Evolutionary conservation across 352 stramenopile genomes (phyloP).

Genomic region (Phytophthora europaea): DNA sequence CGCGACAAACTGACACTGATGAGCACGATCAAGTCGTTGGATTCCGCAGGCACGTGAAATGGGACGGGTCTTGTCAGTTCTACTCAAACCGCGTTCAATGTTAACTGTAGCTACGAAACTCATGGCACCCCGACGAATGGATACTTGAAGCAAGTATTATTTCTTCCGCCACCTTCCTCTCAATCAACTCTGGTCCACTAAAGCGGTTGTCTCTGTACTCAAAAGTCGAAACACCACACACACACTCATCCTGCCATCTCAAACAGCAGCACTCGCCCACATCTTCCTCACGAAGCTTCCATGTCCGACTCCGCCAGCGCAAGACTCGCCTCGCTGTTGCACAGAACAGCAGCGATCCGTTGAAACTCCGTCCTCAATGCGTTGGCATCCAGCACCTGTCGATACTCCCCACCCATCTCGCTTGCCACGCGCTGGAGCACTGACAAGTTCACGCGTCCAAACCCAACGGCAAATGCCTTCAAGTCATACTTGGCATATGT

Average conservation of each 20-base stretch:
- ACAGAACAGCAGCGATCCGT: constrained; percentile 39
- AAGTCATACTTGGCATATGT: constrained; percentile 67
- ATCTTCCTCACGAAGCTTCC: not conserved
- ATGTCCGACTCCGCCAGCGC: constrained; percentile 18
- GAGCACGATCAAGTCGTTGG: too few relatives aligned
- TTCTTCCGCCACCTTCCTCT: not conserved
- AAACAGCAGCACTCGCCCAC: not conserved
- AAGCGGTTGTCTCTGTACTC: not conserved
- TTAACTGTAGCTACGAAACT: too few relatives aligned
- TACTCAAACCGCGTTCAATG: too few relatives aligned
- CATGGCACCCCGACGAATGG: not conserved
- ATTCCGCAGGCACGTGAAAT: too few relatives aligned
- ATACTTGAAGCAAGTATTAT: not conserved
- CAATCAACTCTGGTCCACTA: not conserved
- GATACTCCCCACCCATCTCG: constrained; percentile 63
- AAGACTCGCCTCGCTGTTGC: constrained; percentile 41
- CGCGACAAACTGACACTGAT: too few relatives aligned
- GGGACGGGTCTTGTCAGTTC: too few relatives aligned
- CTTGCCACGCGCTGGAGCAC: constrained; percentile 57
- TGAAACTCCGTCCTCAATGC: constrained; percentile 45
- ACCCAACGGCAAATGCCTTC: constrained; percentile 69
- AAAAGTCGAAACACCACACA: not conserved
- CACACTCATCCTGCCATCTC: not conserved
- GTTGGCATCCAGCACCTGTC: constrained; percentile 33
- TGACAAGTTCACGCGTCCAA: constrained; percentile 60